A percentile compares a stretch with the other conserved stretches of the same genome.
phyloP scores from a whole-genome alignment of 2,329 filamentous ascomycete genomes.

The Calycina herbarum region DNA sequence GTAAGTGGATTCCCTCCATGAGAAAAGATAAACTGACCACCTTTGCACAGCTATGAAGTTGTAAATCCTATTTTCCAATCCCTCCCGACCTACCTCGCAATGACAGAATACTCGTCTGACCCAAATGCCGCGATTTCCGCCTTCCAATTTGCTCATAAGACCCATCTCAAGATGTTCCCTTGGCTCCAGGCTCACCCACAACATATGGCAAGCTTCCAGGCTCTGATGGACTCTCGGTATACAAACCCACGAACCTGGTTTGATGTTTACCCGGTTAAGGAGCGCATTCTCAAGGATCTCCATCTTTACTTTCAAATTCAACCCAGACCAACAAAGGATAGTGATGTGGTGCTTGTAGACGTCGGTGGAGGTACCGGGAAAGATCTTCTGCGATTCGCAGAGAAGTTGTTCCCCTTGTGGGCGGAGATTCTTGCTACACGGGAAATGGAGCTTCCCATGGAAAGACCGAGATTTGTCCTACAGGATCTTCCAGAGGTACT shows the following conservation, averaged over 20 bases:
- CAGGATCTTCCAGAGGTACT: not conserved
- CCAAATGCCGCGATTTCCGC: not conserved
- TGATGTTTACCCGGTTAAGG: constrained; percentile 1
- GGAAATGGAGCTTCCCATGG: not conserved
- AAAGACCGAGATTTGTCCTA: not conserved
- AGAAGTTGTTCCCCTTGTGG: not conserved
- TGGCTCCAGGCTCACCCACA: not conserved
- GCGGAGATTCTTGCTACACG: not conserved
- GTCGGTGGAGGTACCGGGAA: not conserved
- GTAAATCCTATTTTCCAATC: constrained; percentile 6
- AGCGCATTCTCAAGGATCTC: not conserved
- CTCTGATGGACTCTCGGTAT: not conserved
- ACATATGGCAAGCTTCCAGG: not conserved
- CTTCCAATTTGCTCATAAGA: constrained; percentile 3
- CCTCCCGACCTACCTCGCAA: not conserved
- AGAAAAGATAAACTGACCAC: not conserved
- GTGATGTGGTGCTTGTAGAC: not conserved
- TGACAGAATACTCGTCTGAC: not conserved
- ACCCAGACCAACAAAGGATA: not conserved
- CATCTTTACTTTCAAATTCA: not conserved
- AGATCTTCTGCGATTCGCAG: not conserved
- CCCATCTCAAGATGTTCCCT: not conserved
- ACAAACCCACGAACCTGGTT: not conserved
- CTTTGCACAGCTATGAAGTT: not conserved
- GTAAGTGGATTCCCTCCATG: not conserved